Conservation (phyloP, 2,329 filamentous ascomycete species). For the Pseudofabraea citricarpa region DNA sequence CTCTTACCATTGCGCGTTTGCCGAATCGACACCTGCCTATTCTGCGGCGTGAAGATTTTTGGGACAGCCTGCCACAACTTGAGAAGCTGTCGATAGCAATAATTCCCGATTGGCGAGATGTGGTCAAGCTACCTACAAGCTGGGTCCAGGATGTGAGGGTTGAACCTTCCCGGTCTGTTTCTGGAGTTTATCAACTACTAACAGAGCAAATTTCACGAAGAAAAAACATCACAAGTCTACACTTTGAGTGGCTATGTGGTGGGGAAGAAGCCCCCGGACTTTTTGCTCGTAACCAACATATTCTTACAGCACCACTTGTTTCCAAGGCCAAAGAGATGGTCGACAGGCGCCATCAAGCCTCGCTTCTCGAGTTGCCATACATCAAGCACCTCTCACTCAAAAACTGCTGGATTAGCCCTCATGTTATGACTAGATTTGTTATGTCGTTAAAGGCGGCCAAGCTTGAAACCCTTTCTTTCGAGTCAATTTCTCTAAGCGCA, state of each 20-base stretch:
- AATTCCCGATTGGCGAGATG: conserved; percentile 61
- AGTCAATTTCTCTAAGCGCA: conserved; percentile 61
- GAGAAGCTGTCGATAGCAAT: conserved; percentile 52
- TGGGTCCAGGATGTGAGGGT: conserved; percentile 43
- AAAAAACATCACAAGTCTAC: conserved; percentile 50
- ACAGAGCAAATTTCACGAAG: conserved; percentile 41
- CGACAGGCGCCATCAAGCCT: conserved; percentile 14
- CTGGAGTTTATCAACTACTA: conserved; percentile 48
- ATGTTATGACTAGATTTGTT: conserved; percentile 48
- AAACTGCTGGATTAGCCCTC: conserved; percentile 65
- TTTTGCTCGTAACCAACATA: conserved; percentile 54
- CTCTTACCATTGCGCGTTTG: conserved; percentile 58
- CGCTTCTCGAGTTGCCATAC: conserved; percentile 47
- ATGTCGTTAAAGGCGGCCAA: conserved; percentile 38
- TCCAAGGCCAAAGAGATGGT: conserved; percentile 28
- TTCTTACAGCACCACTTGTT: conserved; percentile 56
- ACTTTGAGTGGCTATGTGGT: conserved; percentile 62
- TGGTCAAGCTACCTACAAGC: conserved; percentile 47
- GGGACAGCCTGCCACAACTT: conserved; percentile 52
- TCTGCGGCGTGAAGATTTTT: conserved; percentile 55
- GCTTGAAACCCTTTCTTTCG: conserved; percentile 51
- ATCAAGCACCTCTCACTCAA: conserved; percentile 56
- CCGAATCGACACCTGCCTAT: conserved; percentile 55
- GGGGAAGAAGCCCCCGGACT: conserved; percentile 62
- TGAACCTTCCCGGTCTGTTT: conserved; percentile 45